phyloP scores from a whole-genome alignment of 768 basidiomycete genomes.

The Cystofilobasidium macerans region DNA sequence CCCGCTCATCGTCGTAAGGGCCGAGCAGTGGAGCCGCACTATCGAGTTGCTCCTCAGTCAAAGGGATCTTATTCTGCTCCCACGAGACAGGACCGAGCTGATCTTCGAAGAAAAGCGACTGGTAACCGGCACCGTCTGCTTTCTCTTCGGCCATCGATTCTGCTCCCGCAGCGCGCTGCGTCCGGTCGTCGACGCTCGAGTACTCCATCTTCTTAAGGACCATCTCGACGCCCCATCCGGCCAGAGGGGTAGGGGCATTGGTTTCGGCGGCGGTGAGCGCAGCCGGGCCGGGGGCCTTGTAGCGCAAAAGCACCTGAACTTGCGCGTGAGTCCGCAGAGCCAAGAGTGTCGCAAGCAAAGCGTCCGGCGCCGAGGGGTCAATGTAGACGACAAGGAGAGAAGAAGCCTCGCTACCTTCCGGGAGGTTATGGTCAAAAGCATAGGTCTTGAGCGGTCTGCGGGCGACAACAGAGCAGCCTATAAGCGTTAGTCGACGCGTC shows the following conservation, averaged over 20 bases:
- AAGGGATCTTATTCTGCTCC: constrained; percentile 7
- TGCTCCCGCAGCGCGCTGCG: background rate
- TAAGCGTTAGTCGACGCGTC: no score
- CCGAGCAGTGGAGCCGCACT: no score
- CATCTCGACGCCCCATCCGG: constrained; percentile 79
- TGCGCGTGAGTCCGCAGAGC: constrained; percentile 47
- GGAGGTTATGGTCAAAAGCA: constrained; percentile 64
- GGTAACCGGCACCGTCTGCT: background rate
- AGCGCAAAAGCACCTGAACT: constrained; percentile 34
- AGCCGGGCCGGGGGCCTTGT: constrained; percentile 15
- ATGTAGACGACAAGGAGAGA: constrained; percentile 69
- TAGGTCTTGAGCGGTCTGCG: constrained; percentile 40
- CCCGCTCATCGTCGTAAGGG: no score
- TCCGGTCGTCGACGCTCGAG: constrained; percentile 77
- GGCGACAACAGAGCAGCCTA: constrained; percentile 43
- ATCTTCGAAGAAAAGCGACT: constrained; percentile 6
- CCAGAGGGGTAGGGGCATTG: background rate
- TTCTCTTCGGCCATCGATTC: background rate
- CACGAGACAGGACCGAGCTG: constrained; percentile 10
- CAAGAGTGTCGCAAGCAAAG: constrained; percentile 61
- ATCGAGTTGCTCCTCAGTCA: constrained; percentile 48
- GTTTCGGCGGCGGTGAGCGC: background rate
- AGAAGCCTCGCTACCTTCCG: constrained; percentile 40
- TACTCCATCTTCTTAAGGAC: constrained; percentile 98
- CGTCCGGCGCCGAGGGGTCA: constrained; percentile 48